phyloP scores from a whole-genome alignment of 2,329 filamentous ascomycete species.

The Exophiala lecanii-corni region DNA sequence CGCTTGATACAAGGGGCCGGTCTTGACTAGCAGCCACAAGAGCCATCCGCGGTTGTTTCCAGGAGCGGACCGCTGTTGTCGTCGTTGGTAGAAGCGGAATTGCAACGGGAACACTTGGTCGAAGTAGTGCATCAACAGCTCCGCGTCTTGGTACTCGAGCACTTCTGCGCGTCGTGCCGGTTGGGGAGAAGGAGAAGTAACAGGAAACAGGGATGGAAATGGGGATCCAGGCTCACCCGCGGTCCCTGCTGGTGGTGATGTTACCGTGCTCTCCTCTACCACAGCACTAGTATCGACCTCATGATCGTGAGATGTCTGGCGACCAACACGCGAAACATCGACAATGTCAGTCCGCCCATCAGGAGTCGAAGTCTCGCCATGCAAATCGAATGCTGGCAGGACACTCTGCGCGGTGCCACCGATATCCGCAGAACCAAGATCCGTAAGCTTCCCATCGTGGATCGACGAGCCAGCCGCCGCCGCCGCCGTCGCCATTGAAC shows the following conservation, averaged over 20 bases:
- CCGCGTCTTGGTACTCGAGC: slow-evolving; percentile 14
- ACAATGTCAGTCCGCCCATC: background rate
- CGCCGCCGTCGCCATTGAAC: background rate
- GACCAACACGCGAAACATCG: no score
- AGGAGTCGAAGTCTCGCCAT: background rate
- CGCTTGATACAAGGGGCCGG: slow-evolving; percentile 18
- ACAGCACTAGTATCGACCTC: background rate
- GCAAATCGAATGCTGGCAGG: background rate
- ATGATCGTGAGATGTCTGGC: background rate
- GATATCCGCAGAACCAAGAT: background rate
- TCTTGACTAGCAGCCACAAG: slow-evolving; percentile 16
- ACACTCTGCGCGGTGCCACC: background rate
- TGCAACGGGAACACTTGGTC: slow-evolving; percentile 21
- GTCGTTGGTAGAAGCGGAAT: slow-evolving; percentile 16
- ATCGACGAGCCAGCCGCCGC: background rate
- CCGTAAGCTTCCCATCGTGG: background rate
- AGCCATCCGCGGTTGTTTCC: slow-evolving; percentile 18
- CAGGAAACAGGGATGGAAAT: background rate
- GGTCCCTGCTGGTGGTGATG: no score
- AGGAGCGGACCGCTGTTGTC: slow-evolving; percentile 5
- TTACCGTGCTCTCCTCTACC: background rate
- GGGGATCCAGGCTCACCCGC: background rate
- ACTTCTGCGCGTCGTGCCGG: background rate
- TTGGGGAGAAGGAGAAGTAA: background rate
- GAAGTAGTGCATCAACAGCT: slow-evolving; percentile 22